Evolutionary conservation across 1,284 basidiomycete genomes (phyloP).

Genomic region (Mixia osmundae): DNA sequence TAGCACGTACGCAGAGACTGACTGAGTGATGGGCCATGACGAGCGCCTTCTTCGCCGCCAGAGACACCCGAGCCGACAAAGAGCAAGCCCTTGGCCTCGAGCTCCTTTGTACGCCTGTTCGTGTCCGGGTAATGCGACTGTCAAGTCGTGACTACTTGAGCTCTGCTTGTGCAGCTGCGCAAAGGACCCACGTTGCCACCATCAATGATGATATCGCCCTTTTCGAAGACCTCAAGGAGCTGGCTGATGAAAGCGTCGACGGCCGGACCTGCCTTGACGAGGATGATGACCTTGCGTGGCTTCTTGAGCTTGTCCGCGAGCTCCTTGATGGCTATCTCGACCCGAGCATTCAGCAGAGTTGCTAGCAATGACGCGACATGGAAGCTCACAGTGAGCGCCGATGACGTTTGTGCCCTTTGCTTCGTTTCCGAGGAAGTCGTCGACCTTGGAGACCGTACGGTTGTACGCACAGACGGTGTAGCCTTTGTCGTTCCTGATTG

Average conservation of each 20-base stretch:
- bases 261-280: constrained; percentile 48
- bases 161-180: too few species aligned
- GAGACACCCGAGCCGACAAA: constrained; percentile 99
- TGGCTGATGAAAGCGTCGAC: constrained; percentile 35
- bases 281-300: constrained; percentile 63
- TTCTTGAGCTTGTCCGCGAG: constrained; percentile 34
- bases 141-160: neutral
- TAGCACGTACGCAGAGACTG: constrained; percentile 1
- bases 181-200: constrained; percentile 78
- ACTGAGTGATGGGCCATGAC: constrained; percentile 83
- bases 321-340: constrained; percentile 55
- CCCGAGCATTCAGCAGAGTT: neutral
- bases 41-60: constrained; percentile 97
- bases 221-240: constrained; percentile 33
- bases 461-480: constrained; percentile 94
- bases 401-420: constrained; percentile 52
- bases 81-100: constrained; percentile 80
- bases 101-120: constrained; percentile 76
- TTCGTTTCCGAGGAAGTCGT: constrained; percentile 83
- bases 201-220: constrained; percentile 86
- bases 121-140: constrained; percentile 95
- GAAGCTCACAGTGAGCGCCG: constrained; percentile 10
- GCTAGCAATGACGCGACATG: neutral
- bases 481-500: constrained; percentile 62
- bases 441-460: constrained; percentile 89